Base-by-base conservation (phyloP, 163 green algal genomes). In the Scenedesmus sp. region DNA sequence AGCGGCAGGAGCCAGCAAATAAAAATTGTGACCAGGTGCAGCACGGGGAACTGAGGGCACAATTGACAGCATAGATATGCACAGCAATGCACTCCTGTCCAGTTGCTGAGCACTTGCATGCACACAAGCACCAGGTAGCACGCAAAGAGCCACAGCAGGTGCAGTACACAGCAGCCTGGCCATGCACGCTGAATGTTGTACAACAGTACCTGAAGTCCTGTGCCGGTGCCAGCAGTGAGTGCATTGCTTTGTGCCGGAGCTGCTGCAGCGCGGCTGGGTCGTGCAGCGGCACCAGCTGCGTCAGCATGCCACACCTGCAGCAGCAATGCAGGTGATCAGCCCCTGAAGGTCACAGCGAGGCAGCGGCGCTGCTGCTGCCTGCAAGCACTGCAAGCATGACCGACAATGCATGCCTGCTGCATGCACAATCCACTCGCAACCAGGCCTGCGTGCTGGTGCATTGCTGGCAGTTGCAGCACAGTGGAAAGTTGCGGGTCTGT, bases 231-330 rank as follows among this genome's bases (percentile, higher is more conserved):
- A 87, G 82, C 13, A 87, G 33, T 15, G 24, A 35, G 13, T 37
- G 43, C 82, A 42, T 59, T 9, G 82, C 68, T 5, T 56, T 33
- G 5, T n/a, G 53, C 33, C 46, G 42, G 5, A 87, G 82, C 51
- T 56, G 42, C 33, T 1, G 16, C 26, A 87, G 30, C 37, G 51
- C 51, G 10, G 49, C 51, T 37, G 51, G 30, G 68, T 87, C 82
- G 53, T 87, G 82, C 30, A 87, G 18, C 24, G 82, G 82, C 30
- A 78, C 16, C 51, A 87, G n/a, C 65, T 37, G 10, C 33, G 18
- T 42, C 65, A 87, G 49, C 33, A 87, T 18, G 5, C 82, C 53
- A 87, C 53, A 78, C 51, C 82, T 87, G 51, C 82, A 87, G 82
- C 82, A 79, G 82, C 82, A 87, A 9, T 78, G 51, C 82, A 87